Evolutionary conservation across 805 yeast species (phyloP), one percentile per base, ranked within the genome.

Genomic region (Hanseniaspora pseudoguilliermondii): DNA sequence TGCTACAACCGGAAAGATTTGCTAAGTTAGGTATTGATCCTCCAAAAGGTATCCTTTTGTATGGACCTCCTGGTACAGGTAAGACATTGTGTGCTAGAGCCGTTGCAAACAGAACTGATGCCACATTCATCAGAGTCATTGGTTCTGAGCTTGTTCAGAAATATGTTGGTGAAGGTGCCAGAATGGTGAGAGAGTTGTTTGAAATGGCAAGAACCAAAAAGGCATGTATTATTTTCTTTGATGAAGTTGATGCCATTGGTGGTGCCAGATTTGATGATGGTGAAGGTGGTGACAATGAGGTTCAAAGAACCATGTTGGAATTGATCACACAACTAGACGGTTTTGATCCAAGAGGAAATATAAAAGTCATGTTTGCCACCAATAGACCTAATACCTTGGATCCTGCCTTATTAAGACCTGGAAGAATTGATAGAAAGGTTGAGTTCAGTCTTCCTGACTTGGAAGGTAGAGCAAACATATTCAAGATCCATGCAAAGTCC

Each of bases 221-320:
- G 67, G 97, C 98, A 1, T 91, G 97, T 72, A 93, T 93, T 66
- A 91, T 93, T 57, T 93, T 93, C 73, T 93, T 93, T 66, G 99
- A 93, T 72, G 99, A 93, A 75, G 84, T 93, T 62, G 99, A 93
- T 74, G 98, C 99, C 40, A 88, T 93, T 69, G 99, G 99, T 62
- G 98, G 98, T 43, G 97, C 97, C n/a, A 83, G 99, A 70, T 93
- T 93, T 68, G 98, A 93, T 70, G 98, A 93, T 69, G 97, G 97
- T 65, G 97, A 97, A 11, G 97, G 97, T 63, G 97, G 97, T 66
- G 98, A 93, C 71, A 93, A 91, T 68, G 99, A 93, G 73, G 98
- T 93, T 55, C 98, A 93, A 73, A 81, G 98, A 75, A 93, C 98
- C 47, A 93, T 93, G 98, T 78, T 93, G 79, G 98, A 93, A 71